phyloP scores from a whole-genome alignment of 1,139 yeast species.

The Yamadazyma epiphylla region DNA sequence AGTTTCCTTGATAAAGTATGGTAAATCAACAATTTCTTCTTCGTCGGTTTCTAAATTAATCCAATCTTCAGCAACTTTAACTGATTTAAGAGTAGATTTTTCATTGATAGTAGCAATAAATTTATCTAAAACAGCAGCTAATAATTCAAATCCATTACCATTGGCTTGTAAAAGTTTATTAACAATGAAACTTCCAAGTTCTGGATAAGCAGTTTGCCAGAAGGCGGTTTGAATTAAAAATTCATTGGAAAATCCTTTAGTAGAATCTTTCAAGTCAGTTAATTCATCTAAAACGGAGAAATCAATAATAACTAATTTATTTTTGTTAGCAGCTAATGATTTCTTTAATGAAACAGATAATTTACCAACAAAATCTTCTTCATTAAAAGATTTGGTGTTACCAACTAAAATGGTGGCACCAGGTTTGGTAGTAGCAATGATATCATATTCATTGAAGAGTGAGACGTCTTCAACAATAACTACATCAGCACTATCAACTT shows the following conservation, averaged over 20 bases:
- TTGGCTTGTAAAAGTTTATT: constrained; percentile 78
- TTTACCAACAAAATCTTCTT: constrained; percentile 45
- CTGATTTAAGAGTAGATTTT: constrained; percentile 42
- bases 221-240: constrained; percentile 77
- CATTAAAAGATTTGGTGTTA: constrained; percentile 28
- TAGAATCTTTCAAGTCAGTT: constrained; percentile 47
- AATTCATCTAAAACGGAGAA: constrained; percentile 55
- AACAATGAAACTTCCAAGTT: constrained; percentile 62
- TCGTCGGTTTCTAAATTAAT: constrained; percentile 24
- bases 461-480: constrained; percentile 58
- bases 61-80: constrained; percentile 47
- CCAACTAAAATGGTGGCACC: constrained; percentile 48
- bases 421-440: constrained; percentile 55
- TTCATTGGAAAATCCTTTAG: constrained; percentile 72
- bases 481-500: constrained; percentile 59
- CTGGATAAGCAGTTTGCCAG: constrained; percentile 71
- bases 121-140: constrained; percentile 77
- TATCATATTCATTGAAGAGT: constrained; percentile 54
- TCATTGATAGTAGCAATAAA: constrained; percentile 54
- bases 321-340: constrained; percentile 50
- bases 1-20: constrained; percentile 55
- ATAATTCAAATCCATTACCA: constrained; percentile 77
- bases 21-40: constrained; percentile 32
- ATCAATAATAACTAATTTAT: constrained; percentile 54
- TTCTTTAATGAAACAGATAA: constrained; percentile 54